phyloP scores from a whole-genome alignment of 345 rosid genomes.

The Citrus cavaleriei region DNA sequence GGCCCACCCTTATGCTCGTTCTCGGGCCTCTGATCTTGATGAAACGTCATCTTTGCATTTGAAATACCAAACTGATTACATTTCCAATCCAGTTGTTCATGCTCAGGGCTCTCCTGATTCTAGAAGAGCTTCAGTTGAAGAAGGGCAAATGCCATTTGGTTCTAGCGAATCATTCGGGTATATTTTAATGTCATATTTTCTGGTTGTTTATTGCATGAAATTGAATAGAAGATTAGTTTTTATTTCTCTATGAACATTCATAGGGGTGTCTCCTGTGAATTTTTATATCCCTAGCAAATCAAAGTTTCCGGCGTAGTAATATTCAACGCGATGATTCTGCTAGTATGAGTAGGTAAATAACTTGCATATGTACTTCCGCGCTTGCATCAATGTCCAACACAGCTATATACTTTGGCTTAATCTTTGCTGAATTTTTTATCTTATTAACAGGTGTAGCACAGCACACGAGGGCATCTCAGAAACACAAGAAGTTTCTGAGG shows the following conservation, averaged over 20 bases:
- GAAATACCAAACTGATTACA: constrained; percentile 20
- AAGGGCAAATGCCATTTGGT: constrained; percentile 17
- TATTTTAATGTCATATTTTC: background rate
- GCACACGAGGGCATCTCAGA: constrained; percentile 20
- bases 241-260: background rate
- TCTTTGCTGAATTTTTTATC: constrained; percentile 13
- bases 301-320: background rate
- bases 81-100: constrained; percentile 26
- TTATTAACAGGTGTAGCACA: constrained; percentile 15
- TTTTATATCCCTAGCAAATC: background rate
- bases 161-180: constrained; percentile 46
- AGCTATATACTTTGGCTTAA: background rate
- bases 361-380: background rate
- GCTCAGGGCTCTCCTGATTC: constrained; percentile 16
- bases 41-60: constrained; percentile 30
- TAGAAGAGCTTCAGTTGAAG: constrained; percentile 24
- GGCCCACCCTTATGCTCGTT: constrained; percentile 34
- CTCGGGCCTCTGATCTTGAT: constrained; percentile 28
- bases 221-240: background rate
- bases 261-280: background rate
- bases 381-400: background rate
- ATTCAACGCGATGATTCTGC: background rate
- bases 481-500: constrained; percentile 30
- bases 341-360: background rate
- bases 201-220: background rate